These are phyloP conservation scores for Astrocystis sublimbata DNA, from an alignment of 495 filamentous ascomycete genomes.

Conservation along the genomic window DNA sequence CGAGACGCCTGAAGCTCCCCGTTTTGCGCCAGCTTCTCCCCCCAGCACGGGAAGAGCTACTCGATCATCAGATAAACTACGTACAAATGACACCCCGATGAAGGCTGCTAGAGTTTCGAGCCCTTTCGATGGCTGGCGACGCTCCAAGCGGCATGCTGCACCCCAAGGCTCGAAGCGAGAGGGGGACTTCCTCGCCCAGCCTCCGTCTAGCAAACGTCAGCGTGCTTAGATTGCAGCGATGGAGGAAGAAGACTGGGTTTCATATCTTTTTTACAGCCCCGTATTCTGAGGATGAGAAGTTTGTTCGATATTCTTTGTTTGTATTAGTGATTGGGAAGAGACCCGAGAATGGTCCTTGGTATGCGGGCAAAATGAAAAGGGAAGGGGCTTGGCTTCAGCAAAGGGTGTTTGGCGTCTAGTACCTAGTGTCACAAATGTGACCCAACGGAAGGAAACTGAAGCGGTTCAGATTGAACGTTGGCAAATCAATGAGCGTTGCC, in stretches of 20 bases:
- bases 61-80: constrained; percentile 40
- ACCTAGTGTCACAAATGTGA: not conserved
- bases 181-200: constrained; percentile 39
- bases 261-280: not conserved
- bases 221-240: constrained; percentile 32
- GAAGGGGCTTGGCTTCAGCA: constrained; percentile 4
- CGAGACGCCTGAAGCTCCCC: constrained; percentile 53
- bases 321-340: constrained; percentile 12
- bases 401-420: constrained; percentile 16
- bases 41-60: constrained; percentile 57
- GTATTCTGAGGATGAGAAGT: not conserved
- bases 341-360: not conserved
- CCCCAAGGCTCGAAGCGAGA: constrained; percentile 46
- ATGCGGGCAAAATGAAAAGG: not conserved
- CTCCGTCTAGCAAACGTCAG: constrained; percentile 37
- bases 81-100: constrained; percentile 28
- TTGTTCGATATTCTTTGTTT: constrained; percentile 19
- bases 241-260: constrained; percentile 9
- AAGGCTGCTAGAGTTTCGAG: constrained; percentile 48
- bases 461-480: constrained; percentile 3
- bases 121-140: constrained; percentile 66
- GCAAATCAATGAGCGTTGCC: not conserved
- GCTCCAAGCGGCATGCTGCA: constrained; percentile 53
- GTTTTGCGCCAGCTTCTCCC: constrained; percentile 56
- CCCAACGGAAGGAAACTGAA: constrained; percentile 12